Conservation (phyloP, 1,284 basidiomycete species). For the Neotropicomus parvogracilis region DNA sequence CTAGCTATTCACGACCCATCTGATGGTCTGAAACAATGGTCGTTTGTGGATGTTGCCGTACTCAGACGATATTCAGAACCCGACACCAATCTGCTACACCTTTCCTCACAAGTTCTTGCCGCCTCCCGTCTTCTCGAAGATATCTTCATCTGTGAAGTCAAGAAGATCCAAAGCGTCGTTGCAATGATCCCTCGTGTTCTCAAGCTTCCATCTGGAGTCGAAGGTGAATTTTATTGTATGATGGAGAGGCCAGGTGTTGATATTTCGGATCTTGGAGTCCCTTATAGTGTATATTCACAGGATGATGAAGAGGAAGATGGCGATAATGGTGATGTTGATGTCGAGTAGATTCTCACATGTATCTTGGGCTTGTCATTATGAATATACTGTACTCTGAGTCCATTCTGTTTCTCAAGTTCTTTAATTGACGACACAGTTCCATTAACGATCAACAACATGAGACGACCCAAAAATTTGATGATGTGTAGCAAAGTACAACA, state of each 20-base stretch:
- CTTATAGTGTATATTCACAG: slow-evolving; percentile 11
- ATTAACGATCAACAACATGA: no score
- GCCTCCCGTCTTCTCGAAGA: neutral
- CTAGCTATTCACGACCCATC: neutral
- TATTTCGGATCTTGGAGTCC: slow-evolving; percentile 7
- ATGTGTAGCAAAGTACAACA: no score
- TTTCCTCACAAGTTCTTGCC: slow-evolving; percentile 8
- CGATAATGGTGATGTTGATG: no score
- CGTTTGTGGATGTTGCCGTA: neutral
- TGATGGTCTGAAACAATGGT: neutral
- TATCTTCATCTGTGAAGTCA: slow-evolving; percentile 1
- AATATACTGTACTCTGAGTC: no score
- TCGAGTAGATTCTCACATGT: no score
- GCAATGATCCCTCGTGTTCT: slow-evolving; percentile 6
- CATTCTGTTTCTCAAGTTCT: no score
- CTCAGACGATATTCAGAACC: neutral
- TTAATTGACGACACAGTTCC: no score
- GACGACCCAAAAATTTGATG: no score
- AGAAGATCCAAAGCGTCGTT: slow-evolving; percentile 3
- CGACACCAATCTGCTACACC: neutral
- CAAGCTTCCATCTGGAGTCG: neutral
- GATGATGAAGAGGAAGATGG: no score
- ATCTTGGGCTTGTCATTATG: no score
- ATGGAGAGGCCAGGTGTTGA: slow-evolving; percentile 9
- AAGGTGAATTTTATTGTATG: slow-evolving; percentile 5